These are phyloP conservation scores for Pythium insidiosum DNA, from an alignment of 352 stramenopile genomes.

Conservation along the genomic window DNA sequence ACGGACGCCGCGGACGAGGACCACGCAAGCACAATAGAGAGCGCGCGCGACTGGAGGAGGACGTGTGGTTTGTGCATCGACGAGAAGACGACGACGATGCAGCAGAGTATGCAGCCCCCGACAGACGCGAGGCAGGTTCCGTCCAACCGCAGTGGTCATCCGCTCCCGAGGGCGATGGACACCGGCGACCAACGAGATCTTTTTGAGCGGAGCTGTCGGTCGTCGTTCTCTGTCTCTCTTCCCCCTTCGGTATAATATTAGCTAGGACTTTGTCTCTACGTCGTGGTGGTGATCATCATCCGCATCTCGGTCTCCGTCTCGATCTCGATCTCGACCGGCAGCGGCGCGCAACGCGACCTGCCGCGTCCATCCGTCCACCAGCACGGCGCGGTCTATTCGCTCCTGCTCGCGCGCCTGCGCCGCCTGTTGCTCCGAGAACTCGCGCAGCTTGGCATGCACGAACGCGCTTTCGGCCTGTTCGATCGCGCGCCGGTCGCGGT, in stretches of 20 bases:
- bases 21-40: no score
- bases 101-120: no score
- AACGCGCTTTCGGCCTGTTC: slow-evolving; percentile 53
- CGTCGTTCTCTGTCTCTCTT: no score
- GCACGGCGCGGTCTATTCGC: slow-evolving; percentile 22
- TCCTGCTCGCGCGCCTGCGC: slow-evolving; percentile 17
- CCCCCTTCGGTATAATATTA: slow-evolving; percentile 27
- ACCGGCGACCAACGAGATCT: no score
- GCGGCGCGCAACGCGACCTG: slow-evolving; percentile 24
- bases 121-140: no score
- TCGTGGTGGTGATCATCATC: no score
- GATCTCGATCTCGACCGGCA: neutral
- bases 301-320: neutral
- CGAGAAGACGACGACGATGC: no score
- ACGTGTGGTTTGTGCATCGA: no score
- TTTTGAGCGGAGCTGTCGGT: no score
- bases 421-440: slow-evolving; percentile 24
- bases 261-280: slow-evolving; percentile 21
- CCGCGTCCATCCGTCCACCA: slow-evolving; percentile 36
- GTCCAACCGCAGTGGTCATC: no score
- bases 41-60: no score
- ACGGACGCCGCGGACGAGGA: neutral
- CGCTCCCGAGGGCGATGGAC: no score
- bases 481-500: slow-evolving; percentile 23
- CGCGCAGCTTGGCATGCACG: slow-evolving; percentile 36